Conservation (phyloP, 2,329 filamentous ascomycete genomes). For the Cladophialophora psammophila region DNA sequence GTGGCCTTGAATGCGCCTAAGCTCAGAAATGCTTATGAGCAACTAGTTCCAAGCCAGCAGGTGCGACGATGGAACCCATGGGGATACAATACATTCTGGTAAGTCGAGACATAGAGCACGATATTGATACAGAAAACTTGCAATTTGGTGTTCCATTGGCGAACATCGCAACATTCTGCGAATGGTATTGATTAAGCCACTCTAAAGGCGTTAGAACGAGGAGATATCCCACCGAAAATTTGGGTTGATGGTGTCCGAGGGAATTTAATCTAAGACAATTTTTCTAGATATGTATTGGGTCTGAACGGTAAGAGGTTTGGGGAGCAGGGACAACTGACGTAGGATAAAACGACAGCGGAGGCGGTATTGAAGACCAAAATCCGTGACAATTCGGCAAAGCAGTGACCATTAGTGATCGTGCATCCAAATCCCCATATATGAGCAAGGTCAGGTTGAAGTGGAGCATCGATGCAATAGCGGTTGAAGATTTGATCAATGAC, state of each 20-base stretch:
- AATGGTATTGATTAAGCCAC: constrained; percentile 84
- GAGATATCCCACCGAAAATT: background rate
- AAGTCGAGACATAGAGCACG: constrained; percentile 63
- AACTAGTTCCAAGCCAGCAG: background rate
- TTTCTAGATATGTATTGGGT: background rate
- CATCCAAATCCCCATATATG: constrained; percentile 72
- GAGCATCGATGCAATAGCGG: constrained; percentile 78
- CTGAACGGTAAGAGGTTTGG: background rate
- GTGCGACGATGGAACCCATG: background rate
- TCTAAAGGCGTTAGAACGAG: constrained; percentile 71
- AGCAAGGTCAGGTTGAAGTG: constrained; percentile 74
- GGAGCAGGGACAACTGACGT: background rate
- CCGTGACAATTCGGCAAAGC: background rate
- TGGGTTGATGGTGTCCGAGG: background rate
- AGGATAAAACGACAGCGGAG: constrained; percentile 69
- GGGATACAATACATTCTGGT: constrained; percentile 44
- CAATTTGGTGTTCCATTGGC: constrained; percentile 79
- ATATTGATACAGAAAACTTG: constrained; percentile 84
- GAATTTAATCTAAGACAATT: too few species aligned
- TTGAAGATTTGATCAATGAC: constrained; percentile 74
- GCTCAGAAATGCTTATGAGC: constrained; percentile 46
- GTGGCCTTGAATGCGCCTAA: constrained; percentile 70
- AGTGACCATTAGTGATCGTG: background rate
- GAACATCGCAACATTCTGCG: constrained; percentile 75
- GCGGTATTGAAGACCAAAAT: constrained; percentile 71